Conservation (phyloP, 306 rosid species). For the Prunus mira region DNA sequence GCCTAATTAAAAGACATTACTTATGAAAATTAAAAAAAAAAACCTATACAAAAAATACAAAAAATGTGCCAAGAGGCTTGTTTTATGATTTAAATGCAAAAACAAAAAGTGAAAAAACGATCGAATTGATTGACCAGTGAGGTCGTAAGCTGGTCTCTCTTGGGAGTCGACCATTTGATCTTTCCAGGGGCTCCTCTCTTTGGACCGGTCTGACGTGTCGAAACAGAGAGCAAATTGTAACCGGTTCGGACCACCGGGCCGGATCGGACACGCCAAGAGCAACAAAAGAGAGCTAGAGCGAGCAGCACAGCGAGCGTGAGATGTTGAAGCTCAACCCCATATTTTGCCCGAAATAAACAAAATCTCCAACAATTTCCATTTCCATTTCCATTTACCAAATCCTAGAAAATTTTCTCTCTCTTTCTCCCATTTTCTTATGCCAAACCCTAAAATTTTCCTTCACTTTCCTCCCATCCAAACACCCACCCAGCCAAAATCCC, state of each 20-base stretch:
- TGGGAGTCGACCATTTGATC: no score
- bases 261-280: background rate
- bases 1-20: no score
- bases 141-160: no score
- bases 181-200: no score
- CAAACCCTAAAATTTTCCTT: conserved; percentile 16
- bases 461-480: conserved; percentile 13
- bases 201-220: background rate
- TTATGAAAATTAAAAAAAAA: no score
- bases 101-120: no score
- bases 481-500: background rate
- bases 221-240: background rate
- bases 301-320: background rate
- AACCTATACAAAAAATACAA: no score
- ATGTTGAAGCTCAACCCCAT: background rate
- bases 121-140: no score
- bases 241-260: background rate
- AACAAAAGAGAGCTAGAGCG: background rate
- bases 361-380: background rate
- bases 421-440: background rate
- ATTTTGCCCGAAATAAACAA: background rate
- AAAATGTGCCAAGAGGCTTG: no score
- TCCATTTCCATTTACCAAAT: background rate
- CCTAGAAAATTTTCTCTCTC: background rate
- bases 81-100: no score